A percentile compares a stretch with the other conserved stretches of the same genome.
Evolutionary conservation across 2,329 filamentous ascomycete genomes (phyloP).

Genomic region (Trichoderma harzianum): DNA sequence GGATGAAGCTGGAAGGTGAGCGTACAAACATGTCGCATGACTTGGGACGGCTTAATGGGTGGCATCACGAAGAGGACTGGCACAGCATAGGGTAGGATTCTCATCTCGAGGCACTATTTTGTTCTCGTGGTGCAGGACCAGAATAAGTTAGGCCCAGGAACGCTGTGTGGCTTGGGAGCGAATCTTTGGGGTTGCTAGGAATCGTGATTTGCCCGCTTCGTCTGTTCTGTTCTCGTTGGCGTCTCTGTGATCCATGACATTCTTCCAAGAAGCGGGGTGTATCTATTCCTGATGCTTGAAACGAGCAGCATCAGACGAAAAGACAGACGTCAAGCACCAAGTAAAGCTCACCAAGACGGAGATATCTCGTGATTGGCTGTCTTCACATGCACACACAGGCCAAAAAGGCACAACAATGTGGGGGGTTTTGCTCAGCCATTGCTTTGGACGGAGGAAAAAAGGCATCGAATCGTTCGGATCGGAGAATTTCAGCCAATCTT

Average conservation of each 20-base stretch:
- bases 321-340: neutral
- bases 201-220: neutral
- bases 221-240: neutral
- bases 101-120: neutral
- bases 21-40: neutral
- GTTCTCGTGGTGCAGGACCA: conserved; percentile 5
- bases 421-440: neutral
- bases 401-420: neutral
- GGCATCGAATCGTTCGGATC: neutral
- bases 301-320: neutral
- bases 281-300: too few relatives aligned
- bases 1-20: neutral
- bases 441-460: neutral
- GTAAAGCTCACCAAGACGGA: neutral
- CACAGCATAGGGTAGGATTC: conserved; percentile 1
- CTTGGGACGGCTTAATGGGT: neutral
- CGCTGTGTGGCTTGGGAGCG: neutral
- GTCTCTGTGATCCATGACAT: neutral
- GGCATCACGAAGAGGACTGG: neutral
- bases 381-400: neutral
- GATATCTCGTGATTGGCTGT: neutral
- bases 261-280: neutral
- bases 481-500: conserved; percentile 3
- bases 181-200: neutral
- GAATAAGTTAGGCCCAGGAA: conserved; percentile 7